Evolutionary conservation across 75 land plant species (phyloP).

Genomic region (Picea glauca): DNA sequence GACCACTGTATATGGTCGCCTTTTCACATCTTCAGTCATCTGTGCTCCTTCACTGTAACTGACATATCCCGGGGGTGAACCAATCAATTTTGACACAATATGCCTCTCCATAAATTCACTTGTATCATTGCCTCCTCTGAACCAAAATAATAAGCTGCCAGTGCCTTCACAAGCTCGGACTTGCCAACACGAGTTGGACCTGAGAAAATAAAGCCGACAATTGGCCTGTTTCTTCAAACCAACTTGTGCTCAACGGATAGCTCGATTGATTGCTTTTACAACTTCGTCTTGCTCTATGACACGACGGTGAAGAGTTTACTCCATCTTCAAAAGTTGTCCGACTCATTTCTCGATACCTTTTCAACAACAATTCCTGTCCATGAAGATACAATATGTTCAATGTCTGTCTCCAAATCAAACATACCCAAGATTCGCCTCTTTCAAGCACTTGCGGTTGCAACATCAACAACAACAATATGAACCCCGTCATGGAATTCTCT

Average conservation of each 20-base stretch:
- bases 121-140: constrained; percentile 59
- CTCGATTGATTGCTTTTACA: constrained; percentile 53
- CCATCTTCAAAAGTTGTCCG: constrained; percentile 50
- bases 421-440: too few species aligned
- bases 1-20: constrained; percentile 56
- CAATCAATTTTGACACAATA: constrained; percentile 58
- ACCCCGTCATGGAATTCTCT: too few species aligned
- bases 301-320: constrained; percentile 48
- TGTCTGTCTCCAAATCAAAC: constrained; percentile 20
- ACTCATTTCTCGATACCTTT: constrained; percentile 54
- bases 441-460: too few species aligned
- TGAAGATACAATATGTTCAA: constrained; percentile 46
- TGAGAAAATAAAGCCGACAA: constrained; percentile 61
- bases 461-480: too few species aligned
- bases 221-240: constrained; percentile 57
- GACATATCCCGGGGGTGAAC: constrained; percentile 60
- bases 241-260: constrained; percentile 47
- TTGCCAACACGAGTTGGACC: constrained; percentile 66
- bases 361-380: constrained; percentile 63
- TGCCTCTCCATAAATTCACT: constrained; percentile 64
- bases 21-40: constrained; percentile 52
- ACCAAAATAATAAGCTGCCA: constrained; percentile 55
- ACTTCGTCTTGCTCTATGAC: constrained; percentile 57
- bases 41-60: constrained; percentile 62
- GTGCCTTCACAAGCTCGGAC: constrained; percentile 57